phyloP scores from a whole-genome alignment of 441 rosid genomes.

The Gossypium aridum region DNA sequence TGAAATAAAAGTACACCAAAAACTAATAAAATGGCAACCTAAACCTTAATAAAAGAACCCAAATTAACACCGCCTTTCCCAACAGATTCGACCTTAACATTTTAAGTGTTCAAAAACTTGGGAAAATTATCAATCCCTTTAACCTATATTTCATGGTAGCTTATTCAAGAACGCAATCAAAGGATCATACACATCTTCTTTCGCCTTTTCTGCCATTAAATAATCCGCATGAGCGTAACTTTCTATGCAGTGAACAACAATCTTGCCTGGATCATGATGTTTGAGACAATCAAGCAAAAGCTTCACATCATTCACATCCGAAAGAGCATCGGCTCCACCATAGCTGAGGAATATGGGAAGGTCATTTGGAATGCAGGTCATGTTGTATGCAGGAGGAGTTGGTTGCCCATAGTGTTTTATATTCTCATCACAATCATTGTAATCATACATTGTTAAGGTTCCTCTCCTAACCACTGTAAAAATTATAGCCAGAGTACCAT shows the following conservation, averaged over 20 bases:
- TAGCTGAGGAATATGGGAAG: constrained; percentile 30
- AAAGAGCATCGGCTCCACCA: constrained; percentile 32
- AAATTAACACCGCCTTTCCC: too few species aligned
- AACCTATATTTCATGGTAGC: not conserved
- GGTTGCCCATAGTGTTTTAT: constrained; percentile 34
- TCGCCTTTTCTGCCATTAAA: constrained; percentile 29
- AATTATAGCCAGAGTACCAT: not conserved
- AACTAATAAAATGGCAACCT: too few species aligned
- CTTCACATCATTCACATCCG: constrained; percentile 25
- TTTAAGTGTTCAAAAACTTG: too few species aligned
- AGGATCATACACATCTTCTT: constrained; percentile 27
- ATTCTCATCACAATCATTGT: constrained; percentile 26
- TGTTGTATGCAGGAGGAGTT: constrained; percentile 35
- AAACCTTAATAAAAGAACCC: too few species aligned
- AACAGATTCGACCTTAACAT: too few species aligned
- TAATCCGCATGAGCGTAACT: constrained; percentile 29
- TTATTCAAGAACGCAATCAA: constrained; percentile 20
- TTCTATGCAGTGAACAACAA: constrained; percentile 15
- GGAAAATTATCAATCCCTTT: too few species aligned
- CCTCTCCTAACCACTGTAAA: constrained; percentile 38
- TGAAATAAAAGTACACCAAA: too few species aligned
- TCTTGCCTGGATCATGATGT: constrained; percentile 23
- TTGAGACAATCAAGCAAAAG: constrained; percentile 20
- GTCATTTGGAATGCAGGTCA: constrained; percentile 32
- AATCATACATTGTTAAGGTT: constrained; percentile 33